A percentile compares a stretch with the other conserved stretches of the same genome.
Evolutionary conservation across 306 rosid species (phyloP).

Genomic region (Gastrolobium villosum): DNA sequence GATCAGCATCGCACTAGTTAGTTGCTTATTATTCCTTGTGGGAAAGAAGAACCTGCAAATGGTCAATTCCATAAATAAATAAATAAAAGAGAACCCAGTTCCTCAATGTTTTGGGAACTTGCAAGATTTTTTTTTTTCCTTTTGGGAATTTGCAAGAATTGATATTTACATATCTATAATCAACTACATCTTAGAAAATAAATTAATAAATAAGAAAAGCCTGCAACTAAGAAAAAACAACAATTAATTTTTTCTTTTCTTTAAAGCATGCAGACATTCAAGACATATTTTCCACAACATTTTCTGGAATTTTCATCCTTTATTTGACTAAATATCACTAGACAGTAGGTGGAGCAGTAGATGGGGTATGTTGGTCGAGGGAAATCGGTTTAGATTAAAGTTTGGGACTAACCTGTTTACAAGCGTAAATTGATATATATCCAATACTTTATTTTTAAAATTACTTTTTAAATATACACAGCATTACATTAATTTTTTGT

Average conservation of each 20-base stretch:
- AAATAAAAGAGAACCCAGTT: slow-evolving; percentile 53
- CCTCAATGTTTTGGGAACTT: slow-evolving; percentile 27
- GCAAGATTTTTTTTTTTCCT: not conserved
- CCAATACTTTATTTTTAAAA: not conserved
- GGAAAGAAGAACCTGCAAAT: slow-evolving; percentile 14
- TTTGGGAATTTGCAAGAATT: not conserved
- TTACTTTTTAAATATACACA: not conserved
- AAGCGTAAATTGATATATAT: not conserved
- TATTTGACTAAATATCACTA: not conserved
- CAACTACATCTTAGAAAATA: not conserved
- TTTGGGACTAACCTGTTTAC: not conserved
- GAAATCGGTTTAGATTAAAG: not conserved
- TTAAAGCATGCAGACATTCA: slow-evolving; percentile 44
- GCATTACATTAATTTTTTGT: not conserved
- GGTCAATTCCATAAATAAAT: not conserved
- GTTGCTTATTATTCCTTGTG: slow-evolving; percentile 31
- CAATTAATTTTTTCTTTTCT: slow-evolving; percentile 11
- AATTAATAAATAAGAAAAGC: too few species aligned
- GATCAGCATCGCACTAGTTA: slow-evolving; percentile 49
- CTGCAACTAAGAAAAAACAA: not conserved
- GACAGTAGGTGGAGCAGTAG: slow-evolving; percentile 8
- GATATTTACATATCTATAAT: not conserved
- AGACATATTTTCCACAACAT: slow-evolving; percentile 33
- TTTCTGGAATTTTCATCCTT: not conserved
- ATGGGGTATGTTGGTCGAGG: slow-evolving; percentile 34